A percentile compares a stretch with the other conserved stretches of the same genome.
Evolutionary conservation across 305 asterid species (phyloP).

Genomic region (Fraxinus angustifolia): DNA sequence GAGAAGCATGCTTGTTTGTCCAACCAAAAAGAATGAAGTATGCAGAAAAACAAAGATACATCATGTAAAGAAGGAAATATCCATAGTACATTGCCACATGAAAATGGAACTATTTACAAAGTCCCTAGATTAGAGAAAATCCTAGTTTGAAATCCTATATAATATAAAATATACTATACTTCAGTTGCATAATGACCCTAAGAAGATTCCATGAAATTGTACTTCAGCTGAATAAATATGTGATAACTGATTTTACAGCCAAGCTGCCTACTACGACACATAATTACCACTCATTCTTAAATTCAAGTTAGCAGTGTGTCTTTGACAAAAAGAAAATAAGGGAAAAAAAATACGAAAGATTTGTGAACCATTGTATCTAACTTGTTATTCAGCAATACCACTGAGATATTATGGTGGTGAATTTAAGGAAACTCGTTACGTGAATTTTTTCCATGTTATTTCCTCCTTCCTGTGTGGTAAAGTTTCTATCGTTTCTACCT

Average conservation of each 20-base stretch:
- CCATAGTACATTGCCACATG: neutral
- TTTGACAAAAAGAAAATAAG: neutral
- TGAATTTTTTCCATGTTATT: neutral
- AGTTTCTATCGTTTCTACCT: neutral
- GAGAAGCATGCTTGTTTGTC: neutral
- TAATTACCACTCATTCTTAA: neutral
- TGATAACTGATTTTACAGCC: neutral
- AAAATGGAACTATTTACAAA: neutral
- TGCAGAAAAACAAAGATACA: neutral
- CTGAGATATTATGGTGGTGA: slow-evolving; percentile 4
- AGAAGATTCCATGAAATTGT: neutral
- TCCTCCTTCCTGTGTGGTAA: neutral
- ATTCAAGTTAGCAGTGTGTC: neutral
- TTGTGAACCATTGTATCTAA: neutral
- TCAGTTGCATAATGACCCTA: neutral
- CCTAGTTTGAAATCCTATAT: neutral
- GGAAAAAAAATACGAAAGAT: neutral
- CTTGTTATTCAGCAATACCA: neutral
- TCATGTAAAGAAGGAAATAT: neutral
- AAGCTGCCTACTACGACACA: neutral
- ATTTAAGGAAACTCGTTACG: neutral
- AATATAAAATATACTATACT: neutral
- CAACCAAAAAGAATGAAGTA: neutral
- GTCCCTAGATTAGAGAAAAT: neutral
- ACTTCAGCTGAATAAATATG: neutral